These are phyloP conservation scores for Francoa sonchifolia DNA, from an alignment of 441 rosid species.

Conservation along the genomic window DNA sequence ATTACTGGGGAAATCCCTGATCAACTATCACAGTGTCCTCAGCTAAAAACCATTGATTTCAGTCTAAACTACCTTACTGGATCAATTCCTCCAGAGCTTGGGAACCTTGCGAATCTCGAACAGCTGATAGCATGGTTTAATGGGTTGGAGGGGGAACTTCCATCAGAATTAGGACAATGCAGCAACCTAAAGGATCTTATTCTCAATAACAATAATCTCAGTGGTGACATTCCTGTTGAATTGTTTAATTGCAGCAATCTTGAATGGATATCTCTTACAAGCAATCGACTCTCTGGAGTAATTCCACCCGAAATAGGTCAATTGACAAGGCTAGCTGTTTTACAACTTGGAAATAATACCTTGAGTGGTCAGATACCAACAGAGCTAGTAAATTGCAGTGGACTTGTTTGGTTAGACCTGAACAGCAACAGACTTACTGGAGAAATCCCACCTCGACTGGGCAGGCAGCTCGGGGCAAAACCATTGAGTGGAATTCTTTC, in stretches of 20 bases:
- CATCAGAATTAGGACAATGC: constrained; percentile 61
- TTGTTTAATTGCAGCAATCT: constrained; percentile 69
- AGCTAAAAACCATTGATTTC: constrained; percentile 57
- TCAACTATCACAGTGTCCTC: constrained; percentile 54
- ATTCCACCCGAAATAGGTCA: constrained; percentile 52
- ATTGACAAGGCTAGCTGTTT: constrained; percentile 65
- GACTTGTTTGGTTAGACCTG: constrained; percentile 83
- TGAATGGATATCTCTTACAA: constrained; percentile 86
- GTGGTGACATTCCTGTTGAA: constrained; percentile 63
- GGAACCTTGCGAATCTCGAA: constrained; percentile 64
- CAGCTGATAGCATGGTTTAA: constrained; percentile 89
- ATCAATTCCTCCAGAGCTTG: constrained; percentile 67
- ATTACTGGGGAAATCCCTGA: constrained; percentile 62
- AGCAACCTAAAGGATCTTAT: constrained; percentile 65
- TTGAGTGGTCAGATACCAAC: constrained; percentile 76
- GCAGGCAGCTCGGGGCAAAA: constrained; percentile 79
- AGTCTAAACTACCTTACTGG: constrained; percentile 84
- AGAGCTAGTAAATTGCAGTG: constrained; percentile 79
- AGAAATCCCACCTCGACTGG: constrained; percentile 77
- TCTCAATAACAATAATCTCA: constrained; percentile 68
- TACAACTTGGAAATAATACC: constrained; percentile 83
- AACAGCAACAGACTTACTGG: constrained; percentile 84
- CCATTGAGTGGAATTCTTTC: constrained; percentile 62
- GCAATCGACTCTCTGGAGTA: constrained; percentile 59
- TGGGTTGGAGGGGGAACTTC: constrained; percentile 61